Conservation (phyloP, 202 grass and related monocot genomes). For the Cymbopogon flexuosus region DNA sequence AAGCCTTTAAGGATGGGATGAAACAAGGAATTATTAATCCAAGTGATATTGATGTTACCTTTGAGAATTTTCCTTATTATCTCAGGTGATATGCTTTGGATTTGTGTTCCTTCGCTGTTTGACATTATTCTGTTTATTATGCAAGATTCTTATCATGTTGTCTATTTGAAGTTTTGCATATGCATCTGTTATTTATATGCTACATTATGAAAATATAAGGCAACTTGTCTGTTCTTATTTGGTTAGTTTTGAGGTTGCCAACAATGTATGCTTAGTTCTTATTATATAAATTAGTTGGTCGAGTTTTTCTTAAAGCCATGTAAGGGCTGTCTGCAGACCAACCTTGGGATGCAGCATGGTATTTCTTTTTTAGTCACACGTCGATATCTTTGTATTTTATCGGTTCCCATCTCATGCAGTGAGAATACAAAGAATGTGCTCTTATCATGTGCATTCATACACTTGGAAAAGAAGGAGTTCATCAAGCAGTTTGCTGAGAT, state of each 20-base stretch:
- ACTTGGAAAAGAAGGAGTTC: slow-evolving; percentile 87
- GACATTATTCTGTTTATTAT: slow-evolving; percentile 13
- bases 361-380: slow-evolving; percentile 11
- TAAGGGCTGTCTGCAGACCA: neutral
- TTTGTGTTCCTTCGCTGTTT: slow-evolving; percentile 21
- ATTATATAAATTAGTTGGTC: neutral
- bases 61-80: slow-evolving; percentile 94
- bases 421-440: slow-evolving; percentile 91
- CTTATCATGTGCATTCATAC: slow-evolving; percentile 74
- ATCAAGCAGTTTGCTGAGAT: slow-evolving; percentile 71
- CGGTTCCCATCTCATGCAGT: slow-evolving; percentile 35
- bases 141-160: slow-evolving; percentile 4
- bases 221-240: neutral
- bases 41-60: slow-evolving; percentile 78
- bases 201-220: slow-evolving; percentile 19
- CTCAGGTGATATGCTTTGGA: slow-evolving; percentile 67
- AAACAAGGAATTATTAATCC: slow-evolving; percentile 80
- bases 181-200: neutral
- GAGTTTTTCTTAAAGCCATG: neutral
- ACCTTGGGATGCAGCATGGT: slow-evolving; percentile 8
- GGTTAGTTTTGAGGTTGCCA: slow-evolving; percentile 15
- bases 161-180: slow-evolving; percentile 18
- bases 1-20: slow-evolving; percentile 90
- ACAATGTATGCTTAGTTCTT: neutral
- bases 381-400: slow-evolving; percentile 37